Conservation (phyloP, 169 alveolate genomes). For the Plasmodium ovale region DNA sequence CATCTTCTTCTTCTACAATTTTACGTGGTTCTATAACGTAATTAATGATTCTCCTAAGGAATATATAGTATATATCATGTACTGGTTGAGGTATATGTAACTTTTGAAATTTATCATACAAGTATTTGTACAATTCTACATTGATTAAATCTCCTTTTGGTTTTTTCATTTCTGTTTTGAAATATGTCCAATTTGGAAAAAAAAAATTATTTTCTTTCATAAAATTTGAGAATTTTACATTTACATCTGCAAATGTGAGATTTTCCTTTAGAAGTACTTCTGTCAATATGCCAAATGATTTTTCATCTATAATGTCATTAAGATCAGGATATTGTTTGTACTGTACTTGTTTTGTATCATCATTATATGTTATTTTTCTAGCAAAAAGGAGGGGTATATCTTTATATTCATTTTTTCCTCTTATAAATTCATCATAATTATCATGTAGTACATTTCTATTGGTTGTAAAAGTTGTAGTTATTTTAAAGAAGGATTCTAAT, state of each 20-base stretch:
- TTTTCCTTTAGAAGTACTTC: conserved; percentile 10
- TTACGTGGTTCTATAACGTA: neutral
- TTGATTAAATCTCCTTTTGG: neutral
- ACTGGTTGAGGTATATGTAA: conserved; percentile 23
- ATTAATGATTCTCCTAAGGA: conserved; percentile 5
- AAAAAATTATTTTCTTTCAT: neutral
- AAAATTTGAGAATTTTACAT: neutral
- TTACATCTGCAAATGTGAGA: neutral
- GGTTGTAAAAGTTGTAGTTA: neutral
- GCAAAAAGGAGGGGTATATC: neutral
- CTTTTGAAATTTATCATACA: conserved; percentile 16
- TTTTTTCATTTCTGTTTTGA: neutral
- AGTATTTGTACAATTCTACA: conserved; percentile 9
- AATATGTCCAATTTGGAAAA: conserved; percentile 6
- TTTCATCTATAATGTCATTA: conserved; percentile 22
- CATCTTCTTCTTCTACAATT: conserved; percentile 1
- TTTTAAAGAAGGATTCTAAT: conserved; percentile 32
- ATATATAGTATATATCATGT: conserved; percentile 4
- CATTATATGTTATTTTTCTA: conserved; percentile 28
- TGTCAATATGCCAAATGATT: neutral
- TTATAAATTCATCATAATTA: neutral
- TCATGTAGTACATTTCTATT: conserved; percentile 15
- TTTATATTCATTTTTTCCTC: neutral
- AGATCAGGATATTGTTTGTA: neutral
- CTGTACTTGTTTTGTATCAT: neutral